Base-by-base conservation (phyloP, 257 asterid species). In the Lavandula angustifolia region DNA sequence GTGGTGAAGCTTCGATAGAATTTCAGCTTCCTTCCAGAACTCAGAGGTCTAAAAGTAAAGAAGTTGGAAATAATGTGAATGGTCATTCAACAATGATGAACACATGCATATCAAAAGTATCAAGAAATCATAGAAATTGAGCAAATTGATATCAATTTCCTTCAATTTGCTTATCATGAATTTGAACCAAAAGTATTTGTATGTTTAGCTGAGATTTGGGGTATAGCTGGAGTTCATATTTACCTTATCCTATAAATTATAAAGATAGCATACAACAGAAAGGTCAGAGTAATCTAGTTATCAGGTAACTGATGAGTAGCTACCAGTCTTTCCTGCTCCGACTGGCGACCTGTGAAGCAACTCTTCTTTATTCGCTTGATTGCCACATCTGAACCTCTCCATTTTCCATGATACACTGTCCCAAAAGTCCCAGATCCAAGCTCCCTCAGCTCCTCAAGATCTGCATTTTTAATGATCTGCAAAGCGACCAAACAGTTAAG, bases 281-380 rank as follows among this genome's bases (percentile, higher is more conserved):
- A 18, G 38, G 38, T 34, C 31, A 32, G 56, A 57, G 11, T 0
- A 22, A 53, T 31, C 22, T 54, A 31, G 9, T 31, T 38, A 53
- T 14, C 14, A 16, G 61, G 22, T 42, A 14, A 42, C 27, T 11
- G 57, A 66, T 57, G 40, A 71, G 9, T 35, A 56, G 35, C 65
- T 79, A 87, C 96, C 91, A 83, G 73, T 75, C 88, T 79, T 78
- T 87, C 97, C 76, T 87, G 97, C 78, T 90, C 97, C 7, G 97
- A 87, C 62, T 80, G 87, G 58, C 88, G 84, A 40, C 94, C 94
- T 38, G 84, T 78, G 74, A 90, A 87, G 77, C 97, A 90, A 72
- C 84, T 82, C 67, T 85, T 83, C 72, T 87, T 90, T 66, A 90
- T 90, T 44, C 97, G 83, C 75, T 90, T 90, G 61, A 90, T 90